Evolutionary conservation across 1,284 basidiomycete genomes (phyloP).

Genomic region (Fomitopsis schrenkii): DNA sequence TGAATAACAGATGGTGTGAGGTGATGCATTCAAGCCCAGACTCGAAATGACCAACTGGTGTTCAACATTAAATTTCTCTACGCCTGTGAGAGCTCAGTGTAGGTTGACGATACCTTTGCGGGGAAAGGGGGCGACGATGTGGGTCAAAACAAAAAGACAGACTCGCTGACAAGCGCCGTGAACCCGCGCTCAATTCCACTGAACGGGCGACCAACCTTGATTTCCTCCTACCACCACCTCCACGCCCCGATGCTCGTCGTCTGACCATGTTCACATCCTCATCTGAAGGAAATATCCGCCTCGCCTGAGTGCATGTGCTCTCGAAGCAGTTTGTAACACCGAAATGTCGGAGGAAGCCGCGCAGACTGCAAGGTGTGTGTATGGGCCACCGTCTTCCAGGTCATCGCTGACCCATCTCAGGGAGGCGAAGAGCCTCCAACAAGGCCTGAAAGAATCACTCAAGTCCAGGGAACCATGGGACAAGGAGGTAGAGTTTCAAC

Average conservation of each 20-base stretch:
- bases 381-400: neutral
- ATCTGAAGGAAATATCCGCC: neutral
- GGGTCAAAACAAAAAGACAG: too few relatives aligned
- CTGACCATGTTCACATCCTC: neutral
- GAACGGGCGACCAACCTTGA: neutral
- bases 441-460: slow-evolving; percentile 65
- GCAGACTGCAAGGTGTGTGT: slow-evolving; percentile 20
- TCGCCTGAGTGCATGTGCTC: neutral
- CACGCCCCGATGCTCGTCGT: neutral
- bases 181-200: neutral
- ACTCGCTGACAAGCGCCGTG: neutral
- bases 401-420: slow-evolving; percentile 31
- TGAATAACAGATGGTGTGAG: too few relatives aligned
- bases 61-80: neutral
- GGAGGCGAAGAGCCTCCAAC: slow-evolving; percentile 67
- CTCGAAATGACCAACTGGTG: neutral
- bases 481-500: slow-evolving; percentile 77
- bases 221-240: neutral
- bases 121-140: too few relatives aligned
- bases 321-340: neutral
- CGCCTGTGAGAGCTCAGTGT: too few relatives aligned
- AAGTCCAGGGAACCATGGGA: slow-evolving; percentile 76
- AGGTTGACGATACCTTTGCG: too few relatives aligned
- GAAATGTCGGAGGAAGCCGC: slow-evolving; percentile 25
- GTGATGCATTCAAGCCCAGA: too few relatives aligned